Percentiles rank a stretch among this genome's conserved stretches.
Conservation (phyloP, 768 basidiomycete genomes). For the Termitomyces sp. region DNA sequence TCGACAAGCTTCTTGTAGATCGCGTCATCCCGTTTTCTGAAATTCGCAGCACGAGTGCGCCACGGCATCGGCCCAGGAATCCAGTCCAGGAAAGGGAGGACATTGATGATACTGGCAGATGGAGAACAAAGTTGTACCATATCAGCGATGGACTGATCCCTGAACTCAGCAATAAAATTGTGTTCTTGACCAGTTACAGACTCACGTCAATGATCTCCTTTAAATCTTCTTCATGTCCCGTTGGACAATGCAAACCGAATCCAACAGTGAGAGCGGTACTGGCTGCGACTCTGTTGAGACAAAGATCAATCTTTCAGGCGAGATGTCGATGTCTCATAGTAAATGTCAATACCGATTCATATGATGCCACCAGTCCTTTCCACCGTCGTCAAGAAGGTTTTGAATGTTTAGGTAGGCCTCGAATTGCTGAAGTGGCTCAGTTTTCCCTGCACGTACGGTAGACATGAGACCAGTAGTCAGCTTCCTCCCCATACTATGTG, state of each 20-base stretch:
- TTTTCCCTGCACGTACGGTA: neutral
- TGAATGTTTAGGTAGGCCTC: neutral
- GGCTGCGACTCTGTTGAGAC: neutral
- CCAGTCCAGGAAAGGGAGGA: neutral
- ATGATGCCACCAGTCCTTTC: slow-evolving; percentile 3
- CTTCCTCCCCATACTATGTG: neutral
- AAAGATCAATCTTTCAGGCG: neutral
- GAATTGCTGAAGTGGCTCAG: neutral
- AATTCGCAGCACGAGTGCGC: neutral
- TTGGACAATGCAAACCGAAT: slow-evolving; percentile 3
- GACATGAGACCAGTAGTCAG: slow-evolving; percentile 2
- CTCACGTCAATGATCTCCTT: neutral
- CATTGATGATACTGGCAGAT: slow-evolving; percentile 1
- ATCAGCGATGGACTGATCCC: neutral
- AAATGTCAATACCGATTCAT: neutral
- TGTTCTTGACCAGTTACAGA: neutral
- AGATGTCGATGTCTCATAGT: neutral
- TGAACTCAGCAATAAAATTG: neutral
- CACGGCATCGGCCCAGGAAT: slow-evolving; percentile 2
- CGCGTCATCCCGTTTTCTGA: neutral
- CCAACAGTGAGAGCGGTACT: neutral
- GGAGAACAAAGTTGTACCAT: neutral
- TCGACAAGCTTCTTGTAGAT: neutral
- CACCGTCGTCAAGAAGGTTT: neutral
- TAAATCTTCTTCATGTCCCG: neutral